Evolutionary conservation across 495 filamentous ascomycete genomes (phyloP).

Genomic region (Glonium stellatum): DNA sequence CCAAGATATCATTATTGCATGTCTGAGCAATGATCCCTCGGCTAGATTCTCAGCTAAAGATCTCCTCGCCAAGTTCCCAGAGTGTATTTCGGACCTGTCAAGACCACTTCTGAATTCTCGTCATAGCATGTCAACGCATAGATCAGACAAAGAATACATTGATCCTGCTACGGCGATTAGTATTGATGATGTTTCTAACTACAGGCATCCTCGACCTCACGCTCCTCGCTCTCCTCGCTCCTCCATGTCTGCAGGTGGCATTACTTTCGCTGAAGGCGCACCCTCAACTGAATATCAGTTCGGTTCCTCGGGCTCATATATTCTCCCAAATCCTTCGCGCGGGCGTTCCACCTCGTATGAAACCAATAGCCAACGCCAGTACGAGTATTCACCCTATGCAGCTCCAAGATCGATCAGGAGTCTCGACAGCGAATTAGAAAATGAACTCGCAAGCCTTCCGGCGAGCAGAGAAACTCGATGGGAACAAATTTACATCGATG

Average conservation of each 20-base stretch:
- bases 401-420: constrained; percentile 21
- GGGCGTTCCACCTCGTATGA: constrained; percentile 25
- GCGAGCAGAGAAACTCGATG: constrained; percentile 23
- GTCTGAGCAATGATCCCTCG: constrained; percentile 29
- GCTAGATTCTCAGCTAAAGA: constrained; percentile 25
- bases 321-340: constrained; percentile 21
- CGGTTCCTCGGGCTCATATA: constrained; percentile 31
- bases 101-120: constrained; percentile 4
- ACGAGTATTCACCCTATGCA: constrained; percentile 15
- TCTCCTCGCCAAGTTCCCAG: constrained; percentile 30
- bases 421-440: constrained; percentile 24
- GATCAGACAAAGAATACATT: constrained; percentile 36
- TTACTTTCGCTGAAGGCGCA: constrained; percentile 25
- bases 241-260: constrained; percentile 23
- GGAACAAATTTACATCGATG: constrained; percentile 28
- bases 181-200: constrained; percentile 29
- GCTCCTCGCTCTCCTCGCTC: constrained; percentile 15
- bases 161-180: constrained; percentile 31
- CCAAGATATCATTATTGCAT: constrained; percentile 25
- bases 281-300: constrained; percentile 32
- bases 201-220: constrained; percentile 7
- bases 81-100: neutral
- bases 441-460: constrained; percentile 20
- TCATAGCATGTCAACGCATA: constrained; percentile 27
- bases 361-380: constrained; percentile 14